Conservation (phyloP, 2,329 filamentous ascomycete genomes). For the Akanthomyces lecanii region DNA sequence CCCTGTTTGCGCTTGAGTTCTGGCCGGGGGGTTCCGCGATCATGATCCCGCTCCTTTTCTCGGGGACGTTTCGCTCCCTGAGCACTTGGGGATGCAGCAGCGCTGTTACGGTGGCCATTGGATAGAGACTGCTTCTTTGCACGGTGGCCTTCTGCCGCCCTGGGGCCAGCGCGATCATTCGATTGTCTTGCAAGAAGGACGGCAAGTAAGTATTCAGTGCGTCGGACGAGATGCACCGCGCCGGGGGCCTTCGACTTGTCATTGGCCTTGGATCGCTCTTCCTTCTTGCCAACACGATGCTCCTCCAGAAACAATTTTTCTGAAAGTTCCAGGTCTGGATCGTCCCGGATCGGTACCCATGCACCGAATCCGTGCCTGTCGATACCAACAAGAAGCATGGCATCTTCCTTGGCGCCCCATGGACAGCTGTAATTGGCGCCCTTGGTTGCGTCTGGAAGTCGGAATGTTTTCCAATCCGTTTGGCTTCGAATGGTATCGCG, state of each 20-base stretch:
- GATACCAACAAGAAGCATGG: constrained; percentile 94
- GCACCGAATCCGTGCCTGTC: constrained; percentile 91
- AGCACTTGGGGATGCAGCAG: constrained; percentile 69
- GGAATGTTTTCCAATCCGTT: constrained; percentile 73
- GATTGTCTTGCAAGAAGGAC: constrained; percentile 84
- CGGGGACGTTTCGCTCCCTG: constrained; percentile 41
- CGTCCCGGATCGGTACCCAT: constrained; percentile 91
- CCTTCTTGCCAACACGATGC: constrained; percentile 96
- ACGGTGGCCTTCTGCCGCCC: constrained; percentile 83
- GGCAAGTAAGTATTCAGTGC: constrained; percentile 92
- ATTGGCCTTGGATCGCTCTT: constrained; percentile 75
- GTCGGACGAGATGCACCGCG: constrained; percentile 93
- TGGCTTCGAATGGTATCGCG: constrained; percentile 65
- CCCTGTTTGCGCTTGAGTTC: constrained; percentile 61
- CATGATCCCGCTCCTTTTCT: constrained; percentile 48
- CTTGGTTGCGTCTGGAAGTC: constrained; percentile 87
- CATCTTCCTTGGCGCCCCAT: constrained; percentile 92
- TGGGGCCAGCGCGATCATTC: constrained; percentile 69
- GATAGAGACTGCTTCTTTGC: constrained; percentile 69
- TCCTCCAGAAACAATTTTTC: constrained; percentile 97
- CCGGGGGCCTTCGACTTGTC: constrained; percentile 86
- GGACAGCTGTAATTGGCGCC: constrained; percentile 84
- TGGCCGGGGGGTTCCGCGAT: constrained; percentile 46
- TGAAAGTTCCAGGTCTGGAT: constrained; percentile 74
- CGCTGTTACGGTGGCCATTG: constrained; percentile 59